Evolutionary conservation across 1,139 yeast genomes (phyloP), one percentile per base, ranked within the genome.

Genomic region (Torulaspora globosa): DNA sequence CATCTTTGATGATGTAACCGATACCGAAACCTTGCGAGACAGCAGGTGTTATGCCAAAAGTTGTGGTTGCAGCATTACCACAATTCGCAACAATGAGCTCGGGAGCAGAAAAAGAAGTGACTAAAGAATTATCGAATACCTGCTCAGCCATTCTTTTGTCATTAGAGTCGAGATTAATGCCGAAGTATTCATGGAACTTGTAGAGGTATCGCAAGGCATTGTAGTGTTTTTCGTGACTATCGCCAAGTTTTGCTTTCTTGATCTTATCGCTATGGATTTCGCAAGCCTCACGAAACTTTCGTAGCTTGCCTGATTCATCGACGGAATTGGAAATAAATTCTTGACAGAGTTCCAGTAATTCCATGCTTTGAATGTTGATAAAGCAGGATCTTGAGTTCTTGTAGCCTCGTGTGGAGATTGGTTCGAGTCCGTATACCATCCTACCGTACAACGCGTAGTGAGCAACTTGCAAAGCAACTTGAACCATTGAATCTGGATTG

Each of bases 21-120:
- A 84, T 73, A 11, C 90, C 92, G 62, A 81, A 84, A 0, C 94
- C 94, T 54, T 80, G 80, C 41, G 84, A 80, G 19, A 75, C 72
- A 0, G 88, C 86, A 1, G 92, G 94, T 0, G 90, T 82, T 24
- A 84, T 76, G 6, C 92, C 92, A 69, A 84, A 84, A 14, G 81
- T 69, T 39, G 77, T 76, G 53, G 84, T 73, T 0, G 92, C 88
- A 10, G 88, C 84, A 58, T 83, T 84, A 15, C 94, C 94, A 68
- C 94, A 84, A 60, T 84, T 84, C 4, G 74, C 68, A 1, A 76
- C 78, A 42, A 74, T 68, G 46, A 76, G 60, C 45, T 70, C 74
- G 2, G 73, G 73, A 14, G 63, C 63, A 34, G 78, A 69, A 43
- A 79, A 68, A 4, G 82, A 82, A n/a, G 56, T 52, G 12, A 69